Conservation (phyloP, 2,329 filamentous ascomycete genomes). For the Arthrobotrys sinensis region DNA sequence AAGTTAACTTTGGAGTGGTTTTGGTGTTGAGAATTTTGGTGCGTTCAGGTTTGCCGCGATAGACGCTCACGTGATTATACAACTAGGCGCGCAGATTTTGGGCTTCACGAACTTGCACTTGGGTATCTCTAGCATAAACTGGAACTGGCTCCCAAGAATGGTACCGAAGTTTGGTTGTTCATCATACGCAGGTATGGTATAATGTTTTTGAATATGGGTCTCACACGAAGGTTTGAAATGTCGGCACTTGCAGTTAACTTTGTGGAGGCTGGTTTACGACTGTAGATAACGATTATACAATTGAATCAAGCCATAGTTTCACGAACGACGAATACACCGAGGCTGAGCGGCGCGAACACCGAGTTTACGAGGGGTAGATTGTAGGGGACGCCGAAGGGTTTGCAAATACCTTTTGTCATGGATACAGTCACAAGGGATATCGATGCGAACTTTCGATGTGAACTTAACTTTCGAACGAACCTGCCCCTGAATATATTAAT, state of each 20-base stretch:
- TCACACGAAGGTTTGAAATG: too few relatives aligned
- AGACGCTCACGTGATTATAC: constrained; percentile 33
- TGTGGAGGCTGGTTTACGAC: too few relatives aligned
- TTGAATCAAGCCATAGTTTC: neutral
- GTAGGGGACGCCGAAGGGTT: neutral
- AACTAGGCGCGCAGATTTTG: neutral
- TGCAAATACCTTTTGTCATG: too few relatives aligned
- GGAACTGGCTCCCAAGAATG: too few relatives aligned
- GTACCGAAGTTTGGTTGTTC: too few relatives aligned
- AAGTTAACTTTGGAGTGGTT: neutral
- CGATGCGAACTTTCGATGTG: neutral
- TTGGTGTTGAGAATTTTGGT: constrained; percentile 15
- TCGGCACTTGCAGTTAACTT: too few relatives aligned
- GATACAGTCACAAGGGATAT: neutral
- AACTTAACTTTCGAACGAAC: too few relatives aligned
- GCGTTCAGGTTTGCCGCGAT: constrained; percentile 16
- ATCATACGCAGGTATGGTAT: too few relatives aligned
- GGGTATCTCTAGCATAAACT: too few relatives aligned
- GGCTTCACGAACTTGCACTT: too few relatives aligned
- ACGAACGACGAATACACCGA: neutral
- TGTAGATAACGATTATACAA: neutral
- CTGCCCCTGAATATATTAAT: neutral
- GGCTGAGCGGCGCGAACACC: neutral
- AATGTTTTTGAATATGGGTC: too few relatives aligned
- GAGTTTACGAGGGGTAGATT: neutral